A percentile compares a stretch with the other conserved stretches of the same genome.
Conservation (phyloP, 2,329 filamentous ascomycete species). For the Curvularia lunata region DNA sequence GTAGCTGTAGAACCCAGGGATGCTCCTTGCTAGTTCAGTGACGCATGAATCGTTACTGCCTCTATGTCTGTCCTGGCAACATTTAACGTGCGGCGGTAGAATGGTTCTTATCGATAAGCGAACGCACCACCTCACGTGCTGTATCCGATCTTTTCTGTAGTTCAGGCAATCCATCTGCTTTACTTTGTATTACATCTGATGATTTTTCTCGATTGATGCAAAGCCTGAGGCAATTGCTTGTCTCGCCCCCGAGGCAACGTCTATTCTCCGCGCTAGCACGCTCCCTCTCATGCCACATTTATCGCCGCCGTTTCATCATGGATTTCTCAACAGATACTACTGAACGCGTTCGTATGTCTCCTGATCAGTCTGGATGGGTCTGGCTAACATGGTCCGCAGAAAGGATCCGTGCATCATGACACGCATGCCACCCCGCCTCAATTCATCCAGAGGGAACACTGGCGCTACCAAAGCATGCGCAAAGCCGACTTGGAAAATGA, state of each 20-base stretch:
- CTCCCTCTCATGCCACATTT: not conserved
- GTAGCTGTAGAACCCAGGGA: too few species aligned
- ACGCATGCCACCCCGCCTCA: constrained; percentile 47
- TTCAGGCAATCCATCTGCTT: too few species aligned
- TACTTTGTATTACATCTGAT: not conserved
- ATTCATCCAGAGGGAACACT: constrained; percentile 45
- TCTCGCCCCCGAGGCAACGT: constrained; percentile 2
- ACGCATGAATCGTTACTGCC: not conserved
- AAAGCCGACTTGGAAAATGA: constrained; percentile 59
- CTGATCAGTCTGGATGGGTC: constrained; percentile 23
- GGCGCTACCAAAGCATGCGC: constrained; percentile 66
- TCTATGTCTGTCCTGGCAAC: not conserved
- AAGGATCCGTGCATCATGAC: constrained; percentile 43
- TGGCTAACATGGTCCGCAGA: constrained; percentile 29
- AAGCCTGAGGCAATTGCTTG: not conserved
- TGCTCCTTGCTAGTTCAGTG: not conserved
- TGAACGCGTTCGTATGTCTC: constrained; percentile 45
- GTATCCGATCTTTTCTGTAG: constrained; percentile 10
- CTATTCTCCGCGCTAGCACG: not conserved
- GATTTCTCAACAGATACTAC: constrained; percentile 33
- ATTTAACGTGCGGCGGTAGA: not conserved
- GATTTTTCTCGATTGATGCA: constrained; percentile 4
- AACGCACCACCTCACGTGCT: constrained; percentile 1
- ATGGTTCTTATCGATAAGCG: constrained; percentile 20
- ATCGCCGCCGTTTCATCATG: constrained; percentile 20